These are phyloP conservation scores for Aspergillus sclerotioniger DNA, from an alignment of 495 filamentous ascomycete genomes.

Conservation along the genomic window DNA sequence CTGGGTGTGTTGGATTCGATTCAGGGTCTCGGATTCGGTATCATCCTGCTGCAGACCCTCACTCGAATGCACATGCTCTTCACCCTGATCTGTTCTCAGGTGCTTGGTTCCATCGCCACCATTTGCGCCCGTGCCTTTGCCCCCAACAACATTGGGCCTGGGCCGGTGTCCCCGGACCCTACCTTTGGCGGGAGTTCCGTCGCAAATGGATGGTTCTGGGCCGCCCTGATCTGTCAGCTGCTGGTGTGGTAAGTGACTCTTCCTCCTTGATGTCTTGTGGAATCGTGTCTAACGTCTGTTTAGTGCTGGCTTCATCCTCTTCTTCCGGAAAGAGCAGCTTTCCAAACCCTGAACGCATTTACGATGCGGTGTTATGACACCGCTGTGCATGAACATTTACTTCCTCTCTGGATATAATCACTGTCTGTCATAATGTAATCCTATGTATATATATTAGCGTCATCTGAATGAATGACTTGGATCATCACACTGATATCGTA, in stretches of 20 bases:
- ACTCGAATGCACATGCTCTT: slow-evolving; percentile 50
- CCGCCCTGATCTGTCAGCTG: slow-evolving; percentile 58
- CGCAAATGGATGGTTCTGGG: slow-evolving; percentile 63
- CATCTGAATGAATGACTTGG: too few species aligned
- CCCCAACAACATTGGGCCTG: slow-evolving; percentile 46
- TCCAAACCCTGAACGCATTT: slow-evolving; percentile 52
- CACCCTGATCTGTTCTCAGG: slow-evolving; percentile 46
- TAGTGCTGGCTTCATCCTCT: slow-evolving; percentile 60
- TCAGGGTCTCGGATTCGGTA: slow-evolving; percentile 50
- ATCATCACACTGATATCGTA: too few species aligned
- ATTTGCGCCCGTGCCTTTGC: slow-evolving; percentile 44
- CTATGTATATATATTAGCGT: too few species aligned
- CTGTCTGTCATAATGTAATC: too few species aligned
- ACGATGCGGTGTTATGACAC: too few species aligned
- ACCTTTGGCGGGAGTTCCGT: slow-evolving; percentile 43
- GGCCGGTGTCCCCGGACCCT: slow-evolving; percentile 43
- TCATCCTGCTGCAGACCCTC: slow-evolving; percentile 49
- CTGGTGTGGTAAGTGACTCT: slow-evolving; percentile 49
- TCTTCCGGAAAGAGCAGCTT: slow-evolving; percentile 70
- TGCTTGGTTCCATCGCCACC: slow-evolving; percentile 48
- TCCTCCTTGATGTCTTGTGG: neutral
- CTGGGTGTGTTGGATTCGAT: slow-evolving; percentile 46
- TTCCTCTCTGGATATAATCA: too few species aligned
- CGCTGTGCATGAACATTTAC: too few species aligned
- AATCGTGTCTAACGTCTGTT: neutral